Percentiles rank a stretch among this genome's conserved stretches.
These are phyloP conservation scores for Paracorniculantispora psalliotae DNA, from an alignment of 2,329 filamentous ascomycete species.

Conservation along the genomic window DNA sequence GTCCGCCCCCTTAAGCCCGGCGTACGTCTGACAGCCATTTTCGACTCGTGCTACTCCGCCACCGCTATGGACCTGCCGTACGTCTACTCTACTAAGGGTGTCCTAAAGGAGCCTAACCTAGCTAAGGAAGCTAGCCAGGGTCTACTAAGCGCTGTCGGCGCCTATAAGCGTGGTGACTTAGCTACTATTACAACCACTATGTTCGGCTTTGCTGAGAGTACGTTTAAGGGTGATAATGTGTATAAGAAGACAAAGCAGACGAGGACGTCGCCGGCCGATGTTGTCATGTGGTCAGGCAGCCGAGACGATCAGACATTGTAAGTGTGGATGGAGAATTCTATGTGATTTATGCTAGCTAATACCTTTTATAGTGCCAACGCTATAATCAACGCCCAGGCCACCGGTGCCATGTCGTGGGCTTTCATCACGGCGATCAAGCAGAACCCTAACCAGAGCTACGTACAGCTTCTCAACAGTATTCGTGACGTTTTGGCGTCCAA, in stretches of 20 bases:
- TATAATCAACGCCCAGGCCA: conserved; percentile 80
- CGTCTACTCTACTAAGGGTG: conserved; percentile 74
- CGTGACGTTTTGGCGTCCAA: conserved; percentile 81
- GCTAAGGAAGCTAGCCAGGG: conserved; percentile 74
- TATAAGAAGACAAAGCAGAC: conserved; percentile 79
- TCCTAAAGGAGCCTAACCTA: conserved; percentile 76
- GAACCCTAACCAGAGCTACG: conserved; percentile 93
- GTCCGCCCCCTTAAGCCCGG: conserved; percentile 74
- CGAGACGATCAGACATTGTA: conserved; percentile 90
- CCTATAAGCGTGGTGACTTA: conserved; percentile 80
- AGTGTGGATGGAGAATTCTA: too few species aligned
- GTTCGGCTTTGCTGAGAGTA: conserved; percentile 84
- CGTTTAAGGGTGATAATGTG: conserved; percentile 70
- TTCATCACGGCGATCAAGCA: conserved; percentile 89
- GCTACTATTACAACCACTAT: conserved; percentile 73
- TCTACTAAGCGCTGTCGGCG: conserved; percentile 65
- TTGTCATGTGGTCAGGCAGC: conserved; percentile 96
- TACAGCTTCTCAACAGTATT: conserved; percentile 91
- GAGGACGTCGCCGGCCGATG: conserved; percentile 90
- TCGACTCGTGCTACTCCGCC: conserved; percentile 76
- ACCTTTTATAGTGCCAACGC: conserved; percentile 70
- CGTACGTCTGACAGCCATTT: conserved; percentile 78
- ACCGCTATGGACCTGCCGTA: conserved; percentile 74
- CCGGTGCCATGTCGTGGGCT: conserved; percentile 96
- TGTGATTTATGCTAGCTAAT: conserved; percentile 30